These are phyloP conservation scores for Diddensiella santjacobensis DNA, from an alignment of 805 yeast genomes.

Conservation along the genomic window DNA sequence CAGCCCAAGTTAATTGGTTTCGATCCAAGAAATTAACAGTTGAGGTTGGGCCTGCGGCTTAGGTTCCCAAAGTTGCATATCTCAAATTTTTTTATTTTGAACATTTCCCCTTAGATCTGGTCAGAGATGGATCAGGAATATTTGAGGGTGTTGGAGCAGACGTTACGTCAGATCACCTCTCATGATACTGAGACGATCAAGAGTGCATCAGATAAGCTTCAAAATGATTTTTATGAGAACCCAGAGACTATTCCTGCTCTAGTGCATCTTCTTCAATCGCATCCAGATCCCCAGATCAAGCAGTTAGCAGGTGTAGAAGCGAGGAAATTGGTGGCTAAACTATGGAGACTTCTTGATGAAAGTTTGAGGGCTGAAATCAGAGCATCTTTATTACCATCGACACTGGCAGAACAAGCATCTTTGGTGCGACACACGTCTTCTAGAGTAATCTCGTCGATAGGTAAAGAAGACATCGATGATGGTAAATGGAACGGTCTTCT, in stretches of 20 bases:
- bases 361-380: conserved; percentile 58
- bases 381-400: conserved; percentile 60
- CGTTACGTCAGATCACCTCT: conserved; percentile 70
- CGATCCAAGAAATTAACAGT: no score
- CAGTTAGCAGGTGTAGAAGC: conserved; percentile 97
- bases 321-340: conserved; percentile 69
- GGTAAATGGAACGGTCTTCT: conserved; percentile 74
- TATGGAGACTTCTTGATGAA: conserved; percentile 59
- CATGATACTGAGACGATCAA: conserved; percentile 77
- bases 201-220: conserved; percentile 71
- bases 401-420: conserved; percentile 60
- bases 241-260: conserved; percentile 75
- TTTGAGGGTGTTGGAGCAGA: conserved; percentile 67
- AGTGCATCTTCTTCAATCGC: conserved; percentile 72
- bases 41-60: no score
- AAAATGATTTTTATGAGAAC: conserved; percentile 67
- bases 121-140: conserved; percentile 63
- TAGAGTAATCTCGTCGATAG: conserved; percentile 84
- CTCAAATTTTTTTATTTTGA: no score
- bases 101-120: neutral
- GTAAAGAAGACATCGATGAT: conserved; percentile 65
- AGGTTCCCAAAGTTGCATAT: neutral
- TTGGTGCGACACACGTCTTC: conserved; percentile 84
- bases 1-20: no score
- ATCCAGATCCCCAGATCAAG: conserved; percentile 65